phyloP scores from a whole-genome alignment of 164 flowering plant species.

The Vitis vinifera region ASM3070453v1 NC_081809.1:1115001-1115500 shows the following conservation, averaged over 20 bases:
- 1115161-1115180: conserved; percentile 79
- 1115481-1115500: too few species aligned
- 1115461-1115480: too few species aligned
- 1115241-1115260: conserved; percentile 19
- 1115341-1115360: conserved; percentile 1
- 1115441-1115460: too few species aligned
- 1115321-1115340: conserved; percentile 12
- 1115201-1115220: conserved; percentile 87
- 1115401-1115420: too few species aligned
- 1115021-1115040: too few species aligned
- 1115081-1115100: not conserved
- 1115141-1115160: conserved; percentile 88
- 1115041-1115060: not conserved
- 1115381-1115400: too few species aligned
- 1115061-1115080: not conserved
- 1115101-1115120: conserved; percentile 26
- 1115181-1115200: conserved; percentile 67
- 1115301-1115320: conserved; percentile 60
- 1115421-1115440: too few species aligned
- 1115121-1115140: conserved; percentile 87
- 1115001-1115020: too few species aligned
- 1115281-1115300: conserved; percentile 66
- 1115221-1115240: conserved; percentile 24
- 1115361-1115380: too few species aligned
- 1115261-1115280: conserved; percentile 40